Conservation (phyloP, 2,329 filamentous ascomycete genomes). For the Ophiognomonia clavigignenti-juglandacearum region DNA sequence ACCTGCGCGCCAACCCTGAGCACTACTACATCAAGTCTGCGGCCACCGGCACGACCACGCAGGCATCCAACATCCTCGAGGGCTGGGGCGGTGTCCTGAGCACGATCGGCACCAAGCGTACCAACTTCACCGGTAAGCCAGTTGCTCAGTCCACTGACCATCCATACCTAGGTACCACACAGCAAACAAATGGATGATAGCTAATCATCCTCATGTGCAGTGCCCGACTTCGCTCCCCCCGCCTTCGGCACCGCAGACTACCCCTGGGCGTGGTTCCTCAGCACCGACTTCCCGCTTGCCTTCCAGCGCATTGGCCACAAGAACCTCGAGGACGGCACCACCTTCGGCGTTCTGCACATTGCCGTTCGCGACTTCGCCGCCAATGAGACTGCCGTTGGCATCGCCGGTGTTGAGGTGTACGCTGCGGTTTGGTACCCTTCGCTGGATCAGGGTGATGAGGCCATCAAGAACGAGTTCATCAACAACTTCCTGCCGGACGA, state of each 20-base stretch:
- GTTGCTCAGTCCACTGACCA: not conserved
- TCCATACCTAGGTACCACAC: not conserved
- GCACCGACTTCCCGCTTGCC: slow-evolving; percentile 26
- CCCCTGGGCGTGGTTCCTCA: slow-evolving; percentile 17
- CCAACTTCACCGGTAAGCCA: slow-evolving; percentile 18
- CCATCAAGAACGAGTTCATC: not conserved
- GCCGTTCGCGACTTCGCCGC: slow-evolving; percentile 17
- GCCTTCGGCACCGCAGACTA: slow-evolving; percentile 23
- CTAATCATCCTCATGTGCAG: slow-evolving; percentile 10
- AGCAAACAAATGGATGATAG: not conserved
- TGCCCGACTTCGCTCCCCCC: slow-evolving; percentile 30
- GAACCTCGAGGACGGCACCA: slow-evolving; percentile 18
- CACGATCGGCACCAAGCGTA: not conserved
- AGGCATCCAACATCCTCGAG: slow-evolving; percentile 23
- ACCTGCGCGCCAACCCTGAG: slow-evolving; percentile 1
- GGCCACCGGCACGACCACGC: not conserved
- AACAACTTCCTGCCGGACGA: slow-evolving; percentile 1
- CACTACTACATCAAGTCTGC: not conserved
- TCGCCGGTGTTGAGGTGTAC: slow-evolving; percentile 17
- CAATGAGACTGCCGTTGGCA: not conserved
- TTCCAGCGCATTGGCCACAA: slow-evolving; percentile 23
- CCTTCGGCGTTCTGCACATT: slow-evolving; percentile 21
- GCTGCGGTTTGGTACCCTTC: slow-evolving; percentile 12
- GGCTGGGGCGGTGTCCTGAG: slow-evolving; percentile 3
- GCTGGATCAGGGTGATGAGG: not conserved